Base-by-base conservation (phyloP, 305 asterid genomes). In the Ilex paraguariensis region DNA sequence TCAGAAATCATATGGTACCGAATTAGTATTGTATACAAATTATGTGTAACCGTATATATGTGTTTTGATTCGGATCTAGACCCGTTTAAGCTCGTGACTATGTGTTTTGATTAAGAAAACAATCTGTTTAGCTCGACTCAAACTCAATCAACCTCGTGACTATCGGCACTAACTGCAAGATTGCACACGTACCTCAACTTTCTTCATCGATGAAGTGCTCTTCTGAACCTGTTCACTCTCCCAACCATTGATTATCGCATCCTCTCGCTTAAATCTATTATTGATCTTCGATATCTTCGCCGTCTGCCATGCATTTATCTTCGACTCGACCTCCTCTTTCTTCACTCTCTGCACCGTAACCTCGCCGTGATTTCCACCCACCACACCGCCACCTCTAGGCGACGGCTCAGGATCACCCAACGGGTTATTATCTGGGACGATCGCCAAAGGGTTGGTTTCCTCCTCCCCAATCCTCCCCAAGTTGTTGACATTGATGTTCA, bases 171-270 rank as follows among this genome's bases (percentile, higher is more conserved):
- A 42, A 46, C 52, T 10, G 15, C 13, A 46, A 11, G 13, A 3
- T 10, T 46, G 13, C n/a, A 46, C 0, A 67, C 64, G 17, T 81
- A 93, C 99, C 96, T 93, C 97, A 54, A 90, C 67, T 80, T 93
- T 93, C 89, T 93, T 93, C 95, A 93, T 93, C 95, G 91, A 78
- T 11, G 97, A 80, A 32, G 57, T 73, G 6, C 97, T 90, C 75
- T 87, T 93, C 60, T 93, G 95, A 8, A 90, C 88, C 52, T 87
- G 89, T 79, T 93, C 99, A 9, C 77, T 84, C 63, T 93, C 99
- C 94, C 88, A 87, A 0, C 97, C 96, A 48, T 79, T 73, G 48
- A 90, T 83, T 4, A 87, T 60, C 7, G 89, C 99, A 31, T 90
- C 97, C 65, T 93, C 99, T 11, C 97, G 64, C 84, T 90, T 93